Evolutionary conservation across 352 stramenopile genomes (phyloP).

Genomic region (Pythium volutum): DNA sequence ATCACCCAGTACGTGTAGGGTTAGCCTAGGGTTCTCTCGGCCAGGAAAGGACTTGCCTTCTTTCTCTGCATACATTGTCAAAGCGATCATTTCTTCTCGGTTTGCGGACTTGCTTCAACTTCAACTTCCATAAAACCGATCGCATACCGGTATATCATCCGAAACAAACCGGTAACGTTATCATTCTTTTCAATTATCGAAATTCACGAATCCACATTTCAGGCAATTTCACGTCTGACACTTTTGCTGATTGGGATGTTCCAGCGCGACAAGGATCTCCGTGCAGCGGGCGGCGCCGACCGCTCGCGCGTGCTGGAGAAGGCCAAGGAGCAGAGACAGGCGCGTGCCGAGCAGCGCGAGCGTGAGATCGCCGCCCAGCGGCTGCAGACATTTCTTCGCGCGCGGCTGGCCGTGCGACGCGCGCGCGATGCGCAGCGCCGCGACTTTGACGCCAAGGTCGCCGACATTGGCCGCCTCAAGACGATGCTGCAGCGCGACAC

Average conservation of each 20-base stretch:
- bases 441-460: constrained; percentile 55
- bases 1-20: constrained; percentile 63
- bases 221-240: not conserved
- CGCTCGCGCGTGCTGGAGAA: constrained; percentile 52
- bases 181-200: not conserved
- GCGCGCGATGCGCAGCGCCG: constrained; percentile 7
- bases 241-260: constrained; percentile 35
- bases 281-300: constrained; percentile 30
- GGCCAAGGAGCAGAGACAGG: constrained; percentile 44
- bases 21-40: not conserved
- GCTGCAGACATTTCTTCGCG: constrained; percentile 48
- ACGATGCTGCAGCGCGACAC: constrained; percentile 43
- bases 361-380: constrained; percentile 28
- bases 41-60: too few species aligned
- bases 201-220: too few species aligned
- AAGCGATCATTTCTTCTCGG: too few species aligned
- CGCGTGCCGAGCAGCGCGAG: constrained; percentile 38
- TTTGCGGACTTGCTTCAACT: constrained; percentile 55
- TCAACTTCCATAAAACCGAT: constrained; percentile 22
- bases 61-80: too few species aligned
- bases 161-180: too few species aligned
- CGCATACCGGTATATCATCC: too few species aligned
- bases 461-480: constrained; percentile 54
- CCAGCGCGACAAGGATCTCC: constrained; percentile 47
- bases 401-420: constrained; percentile 25